Percentiles rank a stretch among this genome's conserved stretches.
phyloP scores from a whole-genome alignment of 441 rosid genomes.

The Erodium chrysanthum region DNA sequence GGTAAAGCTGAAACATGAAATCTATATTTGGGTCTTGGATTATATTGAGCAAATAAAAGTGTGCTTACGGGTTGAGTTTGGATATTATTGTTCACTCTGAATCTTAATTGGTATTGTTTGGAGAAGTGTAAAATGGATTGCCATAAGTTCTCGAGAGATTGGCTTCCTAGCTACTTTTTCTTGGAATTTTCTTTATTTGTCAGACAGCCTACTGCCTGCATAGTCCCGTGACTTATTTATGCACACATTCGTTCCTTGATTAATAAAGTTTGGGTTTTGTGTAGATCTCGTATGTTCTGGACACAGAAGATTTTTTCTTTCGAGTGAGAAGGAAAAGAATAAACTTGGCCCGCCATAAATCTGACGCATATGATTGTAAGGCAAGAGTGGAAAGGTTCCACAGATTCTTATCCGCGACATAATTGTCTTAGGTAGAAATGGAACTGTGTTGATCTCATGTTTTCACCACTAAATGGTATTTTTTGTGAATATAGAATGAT shows the following conservation, averaged over 20 bases:
- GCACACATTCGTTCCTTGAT: neutral
- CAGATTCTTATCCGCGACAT: slow-evolving; percentile 32
- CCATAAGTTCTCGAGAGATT: neutral
- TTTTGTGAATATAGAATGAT: neutral
- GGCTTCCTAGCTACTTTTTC: neutral
- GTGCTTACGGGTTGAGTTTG: neutral
- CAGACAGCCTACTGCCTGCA: neutral
- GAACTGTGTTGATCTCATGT: too few relatives aligned
- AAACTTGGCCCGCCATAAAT: slow-evolving; percentile 23
- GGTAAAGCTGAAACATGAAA: neutral
- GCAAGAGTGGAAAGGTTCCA: slow-evolving; percentile 45
- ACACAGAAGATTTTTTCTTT: slow-evolving; percentile 78
- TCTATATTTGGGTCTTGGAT: too few relatives aligned
- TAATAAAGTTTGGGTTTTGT: slow-evolving; percentile 17
- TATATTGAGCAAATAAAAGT: neutral
- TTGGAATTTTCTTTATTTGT: neutral
- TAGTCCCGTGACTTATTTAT: too few relatives aligned
- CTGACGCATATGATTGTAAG: slow-evolving; percentile 23
- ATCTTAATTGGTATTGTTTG: neutral
- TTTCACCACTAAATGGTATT: neutral
- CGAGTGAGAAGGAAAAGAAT: slow-evolving; percentile 32
- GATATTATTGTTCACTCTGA: neutral
- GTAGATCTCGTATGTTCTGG: slow-evolving; percentile 84
- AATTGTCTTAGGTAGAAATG: neutral
- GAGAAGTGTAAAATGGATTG: neutral